These are phyloP conservation scores for Metarhizium guizhouense DNA, from an alignment of 2,329 filamentous ascomycete genomes.

Conservation along the genomic window DNA sequence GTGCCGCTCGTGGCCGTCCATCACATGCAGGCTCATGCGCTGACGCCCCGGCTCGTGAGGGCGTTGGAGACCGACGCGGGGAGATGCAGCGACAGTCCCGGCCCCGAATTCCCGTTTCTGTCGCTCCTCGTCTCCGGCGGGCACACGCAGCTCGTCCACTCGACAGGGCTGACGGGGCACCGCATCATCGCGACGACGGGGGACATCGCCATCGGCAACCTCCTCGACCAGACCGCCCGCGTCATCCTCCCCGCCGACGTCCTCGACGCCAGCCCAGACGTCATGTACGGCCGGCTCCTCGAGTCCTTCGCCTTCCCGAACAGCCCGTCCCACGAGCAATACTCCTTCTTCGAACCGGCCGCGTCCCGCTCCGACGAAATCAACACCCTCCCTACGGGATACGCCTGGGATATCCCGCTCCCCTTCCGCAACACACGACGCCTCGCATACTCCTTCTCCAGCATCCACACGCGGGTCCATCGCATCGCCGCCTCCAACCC, in stretches of 20 bases:
- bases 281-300: constrained; percentile 74
- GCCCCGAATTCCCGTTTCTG: constrained; percentile 70
- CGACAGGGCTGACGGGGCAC: constrained; percentile 59
- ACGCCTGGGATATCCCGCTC: constrained; percentile 57
- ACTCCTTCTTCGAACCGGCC: constrained; percentile 49
- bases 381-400: constrained; percentile 26
- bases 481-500: constrained; percentile 31
- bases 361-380: constrained; percentile 49
- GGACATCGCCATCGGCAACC: constrained; percentile 86
- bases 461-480: constrained; percentile 47
- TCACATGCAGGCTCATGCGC: constrained; percentile 94
- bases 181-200: constrained; percentile 60
- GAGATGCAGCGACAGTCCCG: constrained; percentile 5
- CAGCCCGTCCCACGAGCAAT: constrained; percentile 21
- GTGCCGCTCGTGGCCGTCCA: constrained; percentile 79
- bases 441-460: constrained; percentile 66
- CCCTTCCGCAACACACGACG: constrained; percentile 52
- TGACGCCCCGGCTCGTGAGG: constrained; percentile 71
- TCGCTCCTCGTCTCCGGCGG: constrained; percentile 86
- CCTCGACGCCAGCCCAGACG: constrained; percentile 45
- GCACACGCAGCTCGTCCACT: constrained; percentile 80
- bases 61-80: constrained; percentile 39
- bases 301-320: constrained; percentile 69
- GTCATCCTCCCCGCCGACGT: constrained; percentile 57
- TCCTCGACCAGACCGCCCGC: constrained; percentile 80